A percentile compares a stretch with the other conserved stretches of the same genome.
Evolutionary conservation across 768 basidiomycete species (phyloP).

Genomic region (Boletus rubroflammeus): DNA sequence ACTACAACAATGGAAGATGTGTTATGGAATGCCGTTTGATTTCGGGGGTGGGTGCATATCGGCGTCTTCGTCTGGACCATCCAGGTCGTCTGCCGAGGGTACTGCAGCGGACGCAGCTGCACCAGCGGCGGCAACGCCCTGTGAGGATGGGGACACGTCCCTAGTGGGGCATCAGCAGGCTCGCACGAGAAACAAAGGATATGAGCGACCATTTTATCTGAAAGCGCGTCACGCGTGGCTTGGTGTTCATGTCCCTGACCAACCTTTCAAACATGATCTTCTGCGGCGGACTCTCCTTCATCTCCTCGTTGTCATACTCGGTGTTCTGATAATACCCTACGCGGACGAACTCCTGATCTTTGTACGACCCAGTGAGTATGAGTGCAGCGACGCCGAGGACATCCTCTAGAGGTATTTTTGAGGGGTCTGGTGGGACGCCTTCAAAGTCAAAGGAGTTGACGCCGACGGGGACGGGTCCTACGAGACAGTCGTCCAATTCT

Average conservation of each 20-base stretch:
- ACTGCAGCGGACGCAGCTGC: conserved; percentile 71
- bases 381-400: conserved; percentile 95
- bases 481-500: conserved; percentile 95
- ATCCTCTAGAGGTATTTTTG: conserved; percentile 83
- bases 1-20: not conserved
- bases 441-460: conserved; percentile 98
- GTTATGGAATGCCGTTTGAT: conserved; percentile 25
- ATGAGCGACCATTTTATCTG: conserved; percentile 77
- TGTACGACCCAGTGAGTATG: conserved; percentile 94
- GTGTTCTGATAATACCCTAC: conserved; percentile 99
- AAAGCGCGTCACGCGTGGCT: conserved; percentile 91
- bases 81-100: conserved; percentile 68
- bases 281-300: conserved; percentile 71
- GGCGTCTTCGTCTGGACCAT: conserved; percentile 36
- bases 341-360: conserved; percentile 97
- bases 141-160: conserved; percentile 59
- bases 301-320: conserved; percentile 94
- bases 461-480: conserved; percentile 95
- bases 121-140: conserved; percentile 45
- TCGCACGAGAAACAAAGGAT: not conserved
- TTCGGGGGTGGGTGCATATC: conserved; percentile 16
- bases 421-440: conserved; percentile 77
- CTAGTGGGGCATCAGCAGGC: conserved; percentile 32
- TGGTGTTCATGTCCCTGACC: conserved; percentile 83
- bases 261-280: conserved; percentile 72